Conservation (phyloP, 192 early-diverging fungal species). For the Podila minutissima region DNA sequence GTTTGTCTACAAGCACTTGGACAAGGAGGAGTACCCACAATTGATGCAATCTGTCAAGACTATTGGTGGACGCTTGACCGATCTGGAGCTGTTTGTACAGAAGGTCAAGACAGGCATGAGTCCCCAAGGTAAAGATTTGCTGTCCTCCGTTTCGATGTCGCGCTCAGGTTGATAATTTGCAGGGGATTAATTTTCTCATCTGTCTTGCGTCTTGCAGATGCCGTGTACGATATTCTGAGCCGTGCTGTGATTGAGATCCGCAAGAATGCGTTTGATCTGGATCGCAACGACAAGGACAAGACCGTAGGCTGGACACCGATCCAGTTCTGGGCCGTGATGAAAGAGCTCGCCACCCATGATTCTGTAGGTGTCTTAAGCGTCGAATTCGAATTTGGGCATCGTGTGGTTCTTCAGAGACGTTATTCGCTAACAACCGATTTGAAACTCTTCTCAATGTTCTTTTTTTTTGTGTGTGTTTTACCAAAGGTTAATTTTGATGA, state of each 20-base stretch:
- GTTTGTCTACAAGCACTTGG: slow-evolving; percentile 66
- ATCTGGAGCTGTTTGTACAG: slow-evolving; percentile 89
- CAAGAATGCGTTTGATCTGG: slow-evolving; percentile 86
- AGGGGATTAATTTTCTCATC: neutral
- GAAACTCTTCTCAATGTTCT: slow-evolving; percentile 2
- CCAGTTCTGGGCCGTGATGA: slow-evolving; percentile 93
- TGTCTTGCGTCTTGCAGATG: slow-evolving; percentile 53
- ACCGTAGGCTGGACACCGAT: slow-evolving; percentile 76
- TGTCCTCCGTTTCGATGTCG: neutral
- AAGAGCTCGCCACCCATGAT: slow-evolving; percentile 67
- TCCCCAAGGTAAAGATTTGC: slow-evolving; percentile 60
- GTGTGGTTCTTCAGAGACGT: no score
- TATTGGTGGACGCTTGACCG: slow-evolving; percentile 91
- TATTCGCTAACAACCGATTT: no score
- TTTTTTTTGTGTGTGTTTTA: neutral
- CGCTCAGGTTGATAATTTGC: neutral
- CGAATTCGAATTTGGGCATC: neutral
- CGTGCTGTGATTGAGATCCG: slow-evolving; percentile 87
- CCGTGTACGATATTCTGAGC: slow-evolving; percentile 85
- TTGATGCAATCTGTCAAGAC: slow-evolving; percentile 63
- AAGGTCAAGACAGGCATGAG: slow-evolving; percentile 82
- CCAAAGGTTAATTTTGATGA: slow-evolving; percentile 82
- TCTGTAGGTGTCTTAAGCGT: slow-evolving; percentile 45
- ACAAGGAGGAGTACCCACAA: slow-evolving; percentile 48
- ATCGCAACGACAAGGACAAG: slow-evolving; percentile 47